Evolutionary conservation across 768 basidiomycete species (phyloP), one percentile per base, ranked within the genome.

Genomic region (Panus rudis): DNA sequence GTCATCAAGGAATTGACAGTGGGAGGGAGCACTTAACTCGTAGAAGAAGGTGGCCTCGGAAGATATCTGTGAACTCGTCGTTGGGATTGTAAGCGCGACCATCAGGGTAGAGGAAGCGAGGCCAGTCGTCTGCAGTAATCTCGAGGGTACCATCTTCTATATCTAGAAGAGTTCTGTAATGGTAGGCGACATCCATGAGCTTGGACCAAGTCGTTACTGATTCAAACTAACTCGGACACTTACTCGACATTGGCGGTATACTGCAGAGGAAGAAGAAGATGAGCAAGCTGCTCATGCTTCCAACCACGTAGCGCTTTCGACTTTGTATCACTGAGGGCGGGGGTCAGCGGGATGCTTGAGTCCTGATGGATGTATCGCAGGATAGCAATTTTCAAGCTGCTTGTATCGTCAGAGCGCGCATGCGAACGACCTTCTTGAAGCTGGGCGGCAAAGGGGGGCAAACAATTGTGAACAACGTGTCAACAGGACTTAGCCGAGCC

Each of bases 71-170:
- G 6, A 6, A 17, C 23, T 43, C 42, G 17, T 43, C 19, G 4
- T 34, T 24, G 12, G 31, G 16, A 13, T 31, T 34, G 20, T 43
- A 43, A 6, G 14, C 31, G 24, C 25, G 42, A 17, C 28, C 42
- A 17, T 43, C 42, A 13, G 42, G 42, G 19, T 43, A 43, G 28
- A 26, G 27, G 21, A 43, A 43, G 4, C 42, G 42, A 17, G 42
- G 42, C 17, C 27, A 25, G 19, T 43, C 31, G 12, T 43, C 16
- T 21, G 28, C 42, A 8, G 31, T 37, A 20, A 12, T 20, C 11
- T 4, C 4, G 30, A 41, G 16, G 14, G 12, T 7, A 17, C 33
- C 33, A 14, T 10, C 17, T 13, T 10, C 21, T 10, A 39, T 35
- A 20, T 7, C 33, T 8, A 6, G n/a, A 7, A 8, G 21, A 8